A percentile compares a stretch with the other conserved stretches of the same genome.
phyloP scores from a whole-genome alignment of 2,329 filamentous ascomycete genomes.

The Colletotrichum tropicale region DNA sequence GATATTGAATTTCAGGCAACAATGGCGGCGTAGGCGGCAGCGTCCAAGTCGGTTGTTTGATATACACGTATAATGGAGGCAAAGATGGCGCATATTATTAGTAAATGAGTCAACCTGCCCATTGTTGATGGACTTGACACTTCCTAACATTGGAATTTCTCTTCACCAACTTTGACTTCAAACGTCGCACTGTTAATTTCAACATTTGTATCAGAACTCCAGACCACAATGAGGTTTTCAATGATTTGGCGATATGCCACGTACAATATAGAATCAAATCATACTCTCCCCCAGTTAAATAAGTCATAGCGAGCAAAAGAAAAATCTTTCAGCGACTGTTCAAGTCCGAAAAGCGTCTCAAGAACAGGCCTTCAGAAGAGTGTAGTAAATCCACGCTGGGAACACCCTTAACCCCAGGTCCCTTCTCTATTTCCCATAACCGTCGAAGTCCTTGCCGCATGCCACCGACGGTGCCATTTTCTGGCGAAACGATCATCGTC shows the following conservation, averaged over 20 bases:
- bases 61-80: background rate
- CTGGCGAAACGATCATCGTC: background rate
- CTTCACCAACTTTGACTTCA: background rate
- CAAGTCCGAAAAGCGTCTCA: background rate
- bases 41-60: background rate
- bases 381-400: background rate
- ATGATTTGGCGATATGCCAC: background rate
- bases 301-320: background rate
- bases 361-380: background rate
- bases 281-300: background rate
- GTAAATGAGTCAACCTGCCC: background rate
- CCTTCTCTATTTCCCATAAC: background rate
- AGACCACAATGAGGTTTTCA: background rate
- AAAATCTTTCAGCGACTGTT: background rate
- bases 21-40: background rate
- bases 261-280: background rate
- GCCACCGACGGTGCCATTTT: background rate
- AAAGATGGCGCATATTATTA: background rate
- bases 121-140: background rate
- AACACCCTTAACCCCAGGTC: background rate
- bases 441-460: background rate
- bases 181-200: background rate
- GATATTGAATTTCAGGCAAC: background rate
- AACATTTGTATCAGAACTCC: background rate
- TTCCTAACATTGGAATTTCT: background rate